Evolutionary conservation across 805 yeast species (phyloP).

Genomic region (Saturnispora gosingensis): DNA sequence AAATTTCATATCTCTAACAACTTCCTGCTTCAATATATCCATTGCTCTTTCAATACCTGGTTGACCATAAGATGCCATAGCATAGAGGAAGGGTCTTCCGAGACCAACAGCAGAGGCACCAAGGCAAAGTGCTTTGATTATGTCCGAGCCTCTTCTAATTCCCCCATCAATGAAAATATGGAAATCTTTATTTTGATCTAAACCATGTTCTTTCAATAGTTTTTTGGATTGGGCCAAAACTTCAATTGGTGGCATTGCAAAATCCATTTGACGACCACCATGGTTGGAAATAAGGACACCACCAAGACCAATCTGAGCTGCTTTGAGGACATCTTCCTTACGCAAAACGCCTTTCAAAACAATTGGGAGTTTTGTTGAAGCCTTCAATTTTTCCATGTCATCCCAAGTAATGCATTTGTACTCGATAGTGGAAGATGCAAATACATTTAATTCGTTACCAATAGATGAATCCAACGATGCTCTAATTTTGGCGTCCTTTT

Average conservation of each 20-base stretch:
- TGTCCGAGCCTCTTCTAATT: constrained; percentile 64
- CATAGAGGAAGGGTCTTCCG: constrained; percentile 71
- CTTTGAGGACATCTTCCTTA: constrained; percentile 51
- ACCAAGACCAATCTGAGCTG: constrained; percentile 46
- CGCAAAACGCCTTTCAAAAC: constrained; percentile 55
- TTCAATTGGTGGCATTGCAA: constrained; percentile 50
- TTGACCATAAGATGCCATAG: constrained; percentile 71
- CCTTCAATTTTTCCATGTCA: constrained; percentile 45
- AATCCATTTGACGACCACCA: constrained; percentile 66
- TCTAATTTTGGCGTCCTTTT: constrained; percentile 71
- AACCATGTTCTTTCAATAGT: constrained; percentile 30
- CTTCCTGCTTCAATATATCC: constrained; percentile 38
- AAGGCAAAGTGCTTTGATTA: constrained; percentile 64
- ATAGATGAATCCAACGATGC: constrained; percentile 38
- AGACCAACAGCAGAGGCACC: constrained; percentile 63
- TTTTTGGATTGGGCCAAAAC: constrained; percentile 47
- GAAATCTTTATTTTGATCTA: constrained; percentile 35
- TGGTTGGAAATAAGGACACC: constrained; percentile 64
- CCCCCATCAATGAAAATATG: constrained; percentile 74
- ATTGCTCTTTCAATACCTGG: constrained; percentile 56
- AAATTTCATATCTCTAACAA: constrained; percentile 49
- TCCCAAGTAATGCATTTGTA: constrained; percentile 40
- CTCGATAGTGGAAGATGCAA: constrained; percentile 9
- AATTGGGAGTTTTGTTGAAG: constrained; percentile 42
- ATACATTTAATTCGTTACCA: constrained; percentile 10